Base-by-base conservation (phyloP, 306 rosid species). In the Cicer cuneatum region DNA sequence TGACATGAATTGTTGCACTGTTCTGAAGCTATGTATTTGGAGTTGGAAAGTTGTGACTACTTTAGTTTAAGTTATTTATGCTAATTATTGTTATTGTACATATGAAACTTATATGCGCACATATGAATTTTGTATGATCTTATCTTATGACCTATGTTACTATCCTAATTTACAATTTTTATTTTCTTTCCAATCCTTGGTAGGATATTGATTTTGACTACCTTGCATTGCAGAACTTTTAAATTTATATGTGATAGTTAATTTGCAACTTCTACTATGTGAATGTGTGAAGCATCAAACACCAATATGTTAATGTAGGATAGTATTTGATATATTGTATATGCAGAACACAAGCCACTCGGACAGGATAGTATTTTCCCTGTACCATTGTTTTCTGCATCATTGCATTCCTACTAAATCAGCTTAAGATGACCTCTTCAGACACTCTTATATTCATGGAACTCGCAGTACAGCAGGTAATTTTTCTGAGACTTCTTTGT, bases 401-500 rank as follows among this genome's bases (percentile, higher is more conserved):
- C 21, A 68, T 10, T 66, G 47, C 11, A 18, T n/a, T 69, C 35
- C 60, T 29, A n/a, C 13, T 6, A 33, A 37, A 64, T 39, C 51
- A 72, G 11, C 41, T 43, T 39, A 58, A 5, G 54, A 77, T 77
- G 81, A 48, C 76, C 14, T 69, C 76, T 59, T 11, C 47, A 0
- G 65, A 69, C 7, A 77, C 71, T 10, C 63, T 37, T 58, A 12
- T 68, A 4, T 89, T 91, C 69, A 93, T 93, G 98, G 85, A 81
- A 35, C 88, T 84, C 57, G 97, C 98, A 16, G 73, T 93, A 63
- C 83, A 83, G 2, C 94, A 91, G 92, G 97, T 90, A 81, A 63
- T 7, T 39, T 38, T 78, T 71, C 19, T 0, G 1, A 10, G 8
- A 15, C 69, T 6, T 29, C 60, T 35, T 10, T 56, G 40, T 41